These are phyloP conservation scores for Alternaria arborescens DNA, from an alignment of 2,329 filamentous ascomycete genomes.

Conservation along the genomic window DNA sequence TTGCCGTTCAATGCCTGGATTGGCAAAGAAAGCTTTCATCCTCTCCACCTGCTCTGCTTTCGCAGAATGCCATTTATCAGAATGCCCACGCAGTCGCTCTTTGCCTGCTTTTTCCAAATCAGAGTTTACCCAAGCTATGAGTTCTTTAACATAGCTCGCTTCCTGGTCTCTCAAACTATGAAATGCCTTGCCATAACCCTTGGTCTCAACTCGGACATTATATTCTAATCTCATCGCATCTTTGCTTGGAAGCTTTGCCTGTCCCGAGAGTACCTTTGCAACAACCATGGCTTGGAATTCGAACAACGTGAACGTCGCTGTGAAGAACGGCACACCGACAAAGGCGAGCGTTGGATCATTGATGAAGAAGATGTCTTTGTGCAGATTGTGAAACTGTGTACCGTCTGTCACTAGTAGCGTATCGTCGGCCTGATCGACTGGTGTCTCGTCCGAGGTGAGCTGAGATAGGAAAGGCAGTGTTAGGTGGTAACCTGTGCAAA, in stretches of 20 bases:
- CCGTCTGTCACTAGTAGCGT: slow-evolving; percentile 70
- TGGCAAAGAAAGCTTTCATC: slow-evolving; percentile 42
- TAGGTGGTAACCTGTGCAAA: slow-evolving; percentile 75
- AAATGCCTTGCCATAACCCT: slow-evolving; percentile 55
- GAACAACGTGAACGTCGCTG: slow-evolving; percentile 73
- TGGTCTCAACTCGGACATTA: slow-evolving; percentile 42
- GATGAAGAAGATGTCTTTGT: slow-evolving; percentile 77
- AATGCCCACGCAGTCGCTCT: slow-evolving; percentile 45
- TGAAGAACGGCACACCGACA: slow-evolving; percentile 71
- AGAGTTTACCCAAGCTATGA: slow-evolving; percentile 52
- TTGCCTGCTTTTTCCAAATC: slow-evolving; percentile 31
- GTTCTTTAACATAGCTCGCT: slow-evolving; percentile 51
- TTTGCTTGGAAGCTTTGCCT: slow-evolving; percentile 57
- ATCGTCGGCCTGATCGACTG: slow-evolving; percentile 60
- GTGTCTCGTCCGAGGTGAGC: slow-evolving; percentile 57
- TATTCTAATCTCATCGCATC: slow-evolving; percentile 57
- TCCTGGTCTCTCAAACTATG: slow-evolving; percentile 56
- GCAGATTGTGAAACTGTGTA: slow-evolving; percentile 69
- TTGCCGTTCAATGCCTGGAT: not conserved
- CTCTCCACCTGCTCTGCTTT: slow-evolving; percentile 45
- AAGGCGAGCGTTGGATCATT: slow-evolving; percentile 70
- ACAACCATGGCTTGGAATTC: slow-evolving; percentile 73
- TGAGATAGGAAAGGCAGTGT: slow-evolving; percentile 70
- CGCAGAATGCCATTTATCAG: slow-evolving; percentile 46
- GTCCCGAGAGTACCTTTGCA: slow-evolving; percentile 64